Evolutionary conservation across 2,329 filamentous ascomycete species (phyloP), one percentile per base, ranked within the genome.

Genomic region (Exserohilum turcica): DNA sequence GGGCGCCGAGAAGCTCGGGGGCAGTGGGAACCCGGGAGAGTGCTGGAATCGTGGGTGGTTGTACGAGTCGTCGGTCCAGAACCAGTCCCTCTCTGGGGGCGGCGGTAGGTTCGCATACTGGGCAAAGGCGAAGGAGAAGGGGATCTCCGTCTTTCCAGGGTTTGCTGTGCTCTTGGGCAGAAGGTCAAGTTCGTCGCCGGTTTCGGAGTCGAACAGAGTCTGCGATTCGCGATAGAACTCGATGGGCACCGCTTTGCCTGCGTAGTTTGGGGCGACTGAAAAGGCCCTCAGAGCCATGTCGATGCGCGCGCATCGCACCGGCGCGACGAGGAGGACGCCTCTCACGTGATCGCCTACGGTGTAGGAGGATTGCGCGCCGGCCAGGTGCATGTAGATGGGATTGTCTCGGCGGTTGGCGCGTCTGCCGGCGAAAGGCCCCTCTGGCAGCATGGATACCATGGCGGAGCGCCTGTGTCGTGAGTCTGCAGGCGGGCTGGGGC

Each of bases 101-200:
- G 57, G 63, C 6, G 48, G 28, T 36, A 59, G 38, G n/a, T 52
- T 59, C 6, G 59, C 64, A 12, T 44, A 32, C 5, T 58, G 58
- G 3, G 66, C 64, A 40, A 66, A 68, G n/a, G 33, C 60, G 39
- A 71, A 66, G 35, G 63, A 53, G 32, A 71, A 71, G 12, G 61
- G 60, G 1, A 71, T 43, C 39, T 70, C 66, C 2, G 66, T 62
- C 39, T 59, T 64, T 13, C 59, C 61, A 16, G 63, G 58, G 4
- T 37, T 31, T 8, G 54, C 57, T 31, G 61, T 59, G 35, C 62
- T 67, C 42, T 52, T 56, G 24, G 52, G 52, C 3, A 65, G 27
- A 36, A 66, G 63, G 19, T 71, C 64, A 29, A 66, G 65, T 29
- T 63, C 57, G 38, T 59, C 55, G 27, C 56, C 56, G 24, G 40